phyloP scores from a whole-genome alignment of 345 rosid genomes.

The Raphanus raphanistrum region DNA sequence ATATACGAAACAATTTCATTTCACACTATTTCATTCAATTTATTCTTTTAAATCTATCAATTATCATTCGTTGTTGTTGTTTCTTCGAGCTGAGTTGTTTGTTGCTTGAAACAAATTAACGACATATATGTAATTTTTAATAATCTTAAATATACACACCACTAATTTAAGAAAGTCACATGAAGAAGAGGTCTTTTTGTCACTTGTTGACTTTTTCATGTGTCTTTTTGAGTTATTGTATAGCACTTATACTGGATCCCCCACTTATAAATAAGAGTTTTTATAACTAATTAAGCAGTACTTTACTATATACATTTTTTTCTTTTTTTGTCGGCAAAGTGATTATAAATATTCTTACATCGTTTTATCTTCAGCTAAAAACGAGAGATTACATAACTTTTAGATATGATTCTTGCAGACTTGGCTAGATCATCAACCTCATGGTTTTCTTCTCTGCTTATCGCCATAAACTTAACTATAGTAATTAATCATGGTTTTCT shows the following conservation, averaged over 20 bases:
- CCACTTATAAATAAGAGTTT: neutral
- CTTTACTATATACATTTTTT: neutral
- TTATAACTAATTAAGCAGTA: neutral
- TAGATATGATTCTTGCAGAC: neutral
- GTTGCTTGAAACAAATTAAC: constrained; percentile 9
- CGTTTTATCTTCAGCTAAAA: neutral
- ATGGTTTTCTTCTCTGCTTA: neutral
- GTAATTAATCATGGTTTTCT: too few species aligned
- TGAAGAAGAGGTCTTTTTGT: constrained; percentile 10
- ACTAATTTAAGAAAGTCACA: constrained; percentile 22
- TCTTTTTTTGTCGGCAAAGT: neutral
- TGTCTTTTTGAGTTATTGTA: neutral
- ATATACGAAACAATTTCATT: neutral
- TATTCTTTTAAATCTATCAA: constrained; percentile 16
- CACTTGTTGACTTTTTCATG: constrained; percentile 28
- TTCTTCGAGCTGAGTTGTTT: constrained; percentile 11
- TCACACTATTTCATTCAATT: constrained; percentile 33
- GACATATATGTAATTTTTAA: neutral
- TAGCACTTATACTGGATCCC: neutral
- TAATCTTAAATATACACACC: neutral
- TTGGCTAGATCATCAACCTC: neutral
- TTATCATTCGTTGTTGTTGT: constrained; percentile 4
- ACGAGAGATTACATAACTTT: neutral
- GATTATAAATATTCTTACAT: neutral
- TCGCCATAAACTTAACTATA: too few species aligned